A percentile compares a stretch with the other conserved stretches of the same genome.
phyloP scores from a whole-genome alignment of 441 rosid genomes.

The Kokia cookei region DNA sequence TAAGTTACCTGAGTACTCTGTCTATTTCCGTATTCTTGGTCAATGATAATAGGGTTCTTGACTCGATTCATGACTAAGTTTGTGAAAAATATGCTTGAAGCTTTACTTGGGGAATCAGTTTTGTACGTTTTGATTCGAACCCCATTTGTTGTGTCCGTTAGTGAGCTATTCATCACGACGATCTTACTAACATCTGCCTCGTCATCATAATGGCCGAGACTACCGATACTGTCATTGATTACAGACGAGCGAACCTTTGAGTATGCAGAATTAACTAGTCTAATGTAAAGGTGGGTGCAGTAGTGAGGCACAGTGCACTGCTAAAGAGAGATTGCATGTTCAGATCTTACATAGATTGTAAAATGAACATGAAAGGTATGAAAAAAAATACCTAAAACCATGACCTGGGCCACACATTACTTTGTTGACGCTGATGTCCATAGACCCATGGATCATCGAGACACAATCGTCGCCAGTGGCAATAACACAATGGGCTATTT shows the following conservation, averaged over 20 bases:
- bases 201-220: conserved; percentile 43
- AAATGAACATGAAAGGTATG: background rate
- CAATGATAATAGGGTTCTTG: conserved; percentile 44
- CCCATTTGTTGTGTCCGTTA: conserved; percentile 40
- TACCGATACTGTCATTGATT: conserved; percentile 36
- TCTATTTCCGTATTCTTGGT: conserved; percentile 37
- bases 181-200: conserved; percentile 42
- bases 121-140: conserved; percentile 52
- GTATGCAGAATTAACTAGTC: too few species aligned
- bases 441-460: conserved; percentile 45
- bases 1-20: conserved; percentile 5
- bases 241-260: background rate
- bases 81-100: conserved; percentile 25
- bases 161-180: conserved; percentile 31
- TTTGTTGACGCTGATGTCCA: conserved; percentile 33
- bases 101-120: conserved; percentile 30
- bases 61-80: conserved; percentile 41
- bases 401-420: conserved; percentile 67
- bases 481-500: conserved; percentile 23
- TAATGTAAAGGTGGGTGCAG: too few species aligned
- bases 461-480: conserved; percentile 61
- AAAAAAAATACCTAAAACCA: conserved; percentile 43
- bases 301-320: too few species aligned
- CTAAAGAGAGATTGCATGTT: background rate
- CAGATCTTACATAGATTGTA: too few species aligned